A percentile compares a stretch with the other conserved stretches of the same genome.
Evolutionary conservation across 108 stramenopile genomes (phyloP).

Genomic region (Fragilaria crotonensis): DNA sequence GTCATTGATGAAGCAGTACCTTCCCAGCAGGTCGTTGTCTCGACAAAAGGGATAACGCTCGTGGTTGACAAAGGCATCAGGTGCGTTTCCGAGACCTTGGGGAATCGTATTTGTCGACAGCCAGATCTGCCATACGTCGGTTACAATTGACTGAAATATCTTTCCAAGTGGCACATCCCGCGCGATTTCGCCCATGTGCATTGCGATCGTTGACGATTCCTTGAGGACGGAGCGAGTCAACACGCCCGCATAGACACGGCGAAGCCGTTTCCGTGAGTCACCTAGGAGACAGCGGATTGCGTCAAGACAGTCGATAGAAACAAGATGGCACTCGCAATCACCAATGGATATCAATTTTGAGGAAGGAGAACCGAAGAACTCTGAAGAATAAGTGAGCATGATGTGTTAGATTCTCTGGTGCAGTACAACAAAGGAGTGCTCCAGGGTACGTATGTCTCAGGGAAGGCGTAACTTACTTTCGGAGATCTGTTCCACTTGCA

Average conservation of each 20-base stretch:
- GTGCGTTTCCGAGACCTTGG: not conserved
- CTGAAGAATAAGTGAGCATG: not conserved
- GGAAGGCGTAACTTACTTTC: not conserved
- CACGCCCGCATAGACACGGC: constrained; percentile 1
- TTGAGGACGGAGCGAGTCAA: constrained; percentile 9
- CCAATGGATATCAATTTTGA: not conserved
- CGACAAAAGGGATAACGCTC: constrained; percentile 8
- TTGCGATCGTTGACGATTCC: not conserved
- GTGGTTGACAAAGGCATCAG: constrained; percentile 1
- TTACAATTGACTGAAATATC: constrained; percentile 5
- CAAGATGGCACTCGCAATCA: constrained; percentile 11
- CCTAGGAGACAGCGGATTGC: constrained; percentile 6
- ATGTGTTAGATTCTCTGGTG: not conserved
- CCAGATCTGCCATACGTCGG: constrained; percentile 7
- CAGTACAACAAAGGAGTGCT: not conserved
- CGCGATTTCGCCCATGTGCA: not conserved
- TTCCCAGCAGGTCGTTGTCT: constrained; percentile 1
- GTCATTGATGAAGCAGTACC: constrained; percentile 2
- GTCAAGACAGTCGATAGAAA: constrained; percentile 18
- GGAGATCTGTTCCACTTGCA: not conserved
- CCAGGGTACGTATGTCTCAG: not conserved
- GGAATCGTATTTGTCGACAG: constrained; percentile 2
- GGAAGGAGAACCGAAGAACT: not conserved
- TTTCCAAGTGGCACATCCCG: constrained; percentile 9
- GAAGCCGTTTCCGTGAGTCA: not conserved